Evolutionary conservation across 2,329 filamentous ascomycete genomes (phyloP), one percentile per base, ranked within the genome.

Genomic region (Pseudogymnoascus verrucosus): DNA sequence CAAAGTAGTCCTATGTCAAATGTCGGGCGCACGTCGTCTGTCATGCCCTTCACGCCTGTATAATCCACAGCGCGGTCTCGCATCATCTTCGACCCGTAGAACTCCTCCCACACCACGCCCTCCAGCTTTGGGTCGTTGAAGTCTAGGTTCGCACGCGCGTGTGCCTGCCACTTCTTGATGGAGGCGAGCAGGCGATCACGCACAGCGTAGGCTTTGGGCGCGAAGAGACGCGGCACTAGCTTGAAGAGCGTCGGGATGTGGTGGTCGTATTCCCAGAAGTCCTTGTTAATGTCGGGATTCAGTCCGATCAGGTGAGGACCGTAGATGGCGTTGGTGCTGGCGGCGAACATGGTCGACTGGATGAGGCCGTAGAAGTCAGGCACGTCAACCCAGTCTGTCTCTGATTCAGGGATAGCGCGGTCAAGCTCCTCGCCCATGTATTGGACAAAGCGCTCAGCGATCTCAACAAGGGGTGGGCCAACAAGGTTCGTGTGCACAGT

Each of bases 201-300:
- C 1, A 62, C 63, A 3, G 42, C 63, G 16, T 69, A 71, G 1
- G 69, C 63, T 2, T 42, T 19, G 4, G 71, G 71, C 1, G 69
- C 67, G n/a, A 74, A 16, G 67, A 70, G 68, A 5, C 69, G 65
- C 4, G 72, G 71, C 8, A 70, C 47, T 5, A 65, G 65, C 14
- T 68, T 69, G 4, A 73, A 64, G 16, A 67, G 66, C 1, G 64
- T 65, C 5, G 66, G 61, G 5, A 71, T 36, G 5, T 70, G 57
- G 5, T 39, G 26, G 64, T 72, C 70, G 34, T 69, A 74, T n/a
- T 66, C 66, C 73, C 73, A 74, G 62, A 73, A 74, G 36, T 72
- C 67, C 12, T 64, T 51, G 5, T 62, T 39, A 3, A 74, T 64
- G n/a, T 67, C 47, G 0, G 73, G 72, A 34, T 65, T 68, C 5